Conservation (phyloP, 2,329 filamentous ascomycete genomes). For the Claviceps capensis region DNA sequence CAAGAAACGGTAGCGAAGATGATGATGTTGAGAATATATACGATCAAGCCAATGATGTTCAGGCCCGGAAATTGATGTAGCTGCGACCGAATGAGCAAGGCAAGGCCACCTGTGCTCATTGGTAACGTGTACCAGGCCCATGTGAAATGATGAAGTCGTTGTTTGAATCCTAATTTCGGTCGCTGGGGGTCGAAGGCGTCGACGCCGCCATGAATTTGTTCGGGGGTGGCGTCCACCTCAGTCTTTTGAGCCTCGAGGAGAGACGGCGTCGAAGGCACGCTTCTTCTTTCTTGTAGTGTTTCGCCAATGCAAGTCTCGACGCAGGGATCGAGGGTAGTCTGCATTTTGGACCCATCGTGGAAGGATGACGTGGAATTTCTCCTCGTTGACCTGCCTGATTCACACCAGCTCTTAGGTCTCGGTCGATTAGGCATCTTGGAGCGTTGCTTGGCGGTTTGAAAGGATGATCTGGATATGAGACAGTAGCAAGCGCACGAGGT, state of each 20-base stretch:
- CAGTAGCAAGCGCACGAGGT: not conserved
- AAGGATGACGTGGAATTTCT: slow-evolving; percentile 1
- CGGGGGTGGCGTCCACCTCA: not conserved
- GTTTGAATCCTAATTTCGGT: slow-evolving; percentile 24
- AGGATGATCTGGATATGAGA: not conserved
- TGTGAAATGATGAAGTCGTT: slow-evolving; percentile 44
- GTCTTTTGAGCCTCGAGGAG: slow-evolving; percentile 2
- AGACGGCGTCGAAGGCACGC: not conserved
- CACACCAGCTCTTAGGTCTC: slow-evolving; percentile 2
- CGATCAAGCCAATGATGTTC: slow-evolving; percentile 46
- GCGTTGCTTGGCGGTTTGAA: not conserved
- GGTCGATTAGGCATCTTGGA: not conserved
- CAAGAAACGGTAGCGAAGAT: slow-evolving; percentile 45
- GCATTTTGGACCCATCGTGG: not conserved
- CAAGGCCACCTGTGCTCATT: slow-evolving; percentile 62
- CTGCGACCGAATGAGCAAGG: slow-evolving; percentile 47
- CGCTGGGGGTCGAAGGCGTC: slow-evolving; percentile 12
- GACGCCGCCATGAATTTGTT: slow-evolving; percentile 1
- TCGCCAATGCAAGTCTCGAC: not conserved
- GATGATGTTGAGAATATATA: slow-evolving; percentile 55
- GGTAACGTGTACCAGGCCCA: slow-evolving; percentile 64
- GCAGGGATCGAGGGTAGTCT: not conserved
- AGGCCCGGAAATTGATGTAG: slow-evolving; percentile 54
- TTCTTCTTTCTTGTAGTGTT: not conserved
- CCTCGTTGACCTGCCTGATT: slow-evolving; percentile 2